Evolutionary conservation across 2,329 filamentous ascomycete genomes (phyloP), one percentile per base, ranked within the genome.

Genomic region (Penicillium sp.): DNA sequence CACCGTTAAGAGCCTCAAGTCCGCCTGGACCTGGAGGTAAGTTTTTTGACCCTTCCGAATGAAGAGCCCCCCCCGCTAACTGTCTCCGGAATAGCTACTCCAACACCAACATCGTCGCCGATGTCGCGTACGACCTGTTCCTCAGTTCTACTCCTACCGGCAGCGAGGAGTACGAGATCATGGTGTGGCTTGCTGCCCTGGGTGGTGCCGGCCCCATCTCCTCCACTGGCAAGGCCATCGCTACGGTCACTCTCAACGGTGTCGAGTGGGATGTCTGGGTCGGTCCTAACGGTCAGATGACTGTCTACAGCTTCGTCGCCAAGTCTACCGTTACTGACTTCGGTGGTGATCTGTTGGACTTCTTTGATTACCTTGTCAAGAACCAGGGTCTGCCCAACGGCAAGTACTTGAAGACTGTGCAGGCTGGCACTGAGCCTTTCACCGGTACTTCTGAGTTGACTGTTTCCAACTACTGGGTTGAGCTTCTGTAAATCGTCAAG

Each of bases 81-180:
- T n/a, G 49, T 31, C 10, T 41, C n/a, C n/a, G 19, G 8, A 21
- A 39, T 25, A 72, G 74, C 35, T 85, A 86, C 73, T 77, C 76
- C 31, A 81, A 79, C 58, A 75, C 70, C 50, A 61, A 74, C 54
- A 69, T 86, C 49, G 74, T 83, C 35, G 83, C 83, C 52, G 80
- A 88, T 66, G 85, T 88, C 17, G 78, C 84, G 15, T 88, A 86
- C 66, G 84, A 87, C 68, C 71, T 87, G 50, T 88, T 88, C 74
- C 84, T 84, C 8, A 67, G 71, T 29, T 77, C 80, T 42, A 76
- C 76, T 19, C 77, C 82, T 1, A 72, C 73, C 31, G 78, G 76
- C 42, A 68, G 62, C 47, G 68, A 78, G n/a, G 76, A 83, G 64
- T 87, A 84, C 67, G 86, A 88, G 72, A 77, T 88, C 65, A 89